Conservation (phyloP, 225 moss, liverwort and hornwort genomes). For the Asterella californica region DNA sequence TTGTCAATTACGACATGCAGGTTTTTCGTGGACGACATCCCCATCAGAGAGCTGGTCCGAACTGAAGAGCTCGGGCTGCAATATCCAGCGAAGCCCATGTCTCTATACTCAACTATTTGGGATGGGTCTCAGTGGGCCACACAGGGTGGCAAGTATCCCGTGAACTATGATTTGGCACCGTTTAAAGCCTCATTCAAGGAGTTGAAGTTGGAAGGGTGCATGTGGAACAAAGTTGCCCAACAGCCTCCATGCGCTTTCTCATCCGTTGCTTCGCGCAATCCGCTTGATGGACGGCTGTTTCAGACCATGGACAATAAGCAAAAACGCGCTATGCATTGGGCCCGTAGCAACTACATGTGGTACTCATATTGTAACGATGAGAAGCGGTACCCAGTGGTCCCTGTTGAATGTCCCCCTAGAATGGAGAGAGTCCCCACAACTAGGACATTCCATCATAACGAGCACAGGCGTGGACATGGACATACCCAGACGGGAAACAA, state of each 20-base stretch:
- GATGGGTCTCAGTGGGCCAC: slow-evolving; percentile 94
- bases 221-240: slow-evolving; percentile 56
- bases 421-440: slow-evolving; percentile 1
- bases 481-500: neutral
- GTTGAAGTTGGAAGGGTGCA: slow-evolving; percentile 76
- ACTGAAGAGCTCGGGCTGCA: slow-evolving; percentile 53
- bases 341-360: slow-evolving; percentile 67
- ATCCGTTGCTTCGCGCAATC: slow-evolving; percentile 47
- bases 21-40: slow-evolving; percentile 81
- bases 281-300: neutral
- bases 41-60: slow-evolving; percentile 65
- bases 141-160: slow-evolving; percentile 79
- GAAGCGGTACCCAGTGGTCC: slow-evolving; percentile 57
- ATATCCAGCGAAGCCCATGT: slow-evolving; percentile 79
- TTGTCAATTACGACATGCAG: slow-evolving; percentile 30
- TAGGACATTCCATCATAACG: neutral
- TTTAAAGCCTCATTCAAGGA: slow-evolving; percentile 70
- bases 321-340: slow-evolving; percentile 66
- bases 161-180: slow-evolving; percentile 69
- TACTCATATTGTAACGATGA: slow-evolving; percentile 82
- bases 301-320: slow-evolving; percentile 56
- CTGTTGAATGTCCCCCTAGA: slow-evolving; percentile 52
- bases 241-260: slow-evolving; percentile 53
- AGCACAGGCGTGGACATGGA: slow-evolving; percentile 7
- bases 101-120: slow-evolving; percentile 76